phyloP scores from a whole-genome alignment of 2,329 filamentous ascomycete species.

The Calonectria pseudoreteaudii region DNA sequence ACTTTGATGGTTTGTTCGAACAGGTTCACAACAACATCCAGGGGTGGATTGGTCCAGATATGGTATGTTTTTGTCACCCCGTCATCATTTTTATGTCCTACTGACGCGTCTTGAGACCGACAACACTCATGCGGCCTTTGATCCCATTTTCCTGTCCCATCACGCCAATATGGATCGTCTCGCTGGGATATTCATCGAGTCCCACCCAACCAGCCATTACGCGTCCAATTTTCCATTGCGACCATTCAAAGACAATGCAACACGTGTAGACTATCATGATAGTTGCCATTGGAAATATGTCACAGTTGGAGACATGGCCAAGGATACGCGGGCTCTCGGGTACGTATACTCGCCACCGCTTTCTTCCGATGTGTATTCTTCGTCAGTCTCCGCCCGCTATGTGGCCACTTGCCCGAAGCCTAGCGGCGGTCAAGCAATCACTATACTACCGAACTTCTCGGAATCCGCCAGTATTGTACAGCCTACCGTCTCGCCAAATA shows the following conservation, averaged over 20 bases:
- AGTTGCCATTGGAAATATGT: constrained; percentile 13
- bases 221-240: constrained; percentile 16
- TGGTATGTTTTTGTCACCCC: not conserved
- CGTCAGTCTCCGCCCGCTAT: not conserved
- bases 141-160: constrained; percentile 26
- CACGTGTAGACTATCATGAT: constrained; percentile 3
- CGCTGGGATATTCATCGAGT: constrained; percentile 4
- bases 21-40: constrained; percentile 23
- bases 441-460: not conserved
- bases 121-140: constrained; percentile 18
- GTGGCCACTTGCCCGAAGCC: not conserved
- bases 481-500: no score
- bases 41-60: constrained; percentile 22
- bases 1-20: constrained; percentile 23
- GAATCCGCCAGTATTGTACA: not conserved
- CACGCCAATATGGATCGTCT: constrained; percentile 27
- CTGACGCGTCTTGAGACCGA: not conserved
- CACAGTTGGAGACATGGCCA: constrained; percentile 22
- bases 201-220: constrained; percentile 13
- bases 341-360: constrained; percentile 13
- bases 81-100: not conserved
- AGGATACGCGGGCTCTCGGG: constrained; percentile 12
- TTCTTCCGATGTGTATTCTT: not conserved
- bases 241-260: constrained; percentile 15
- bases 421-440: constrained; percentile 3